Base-by-base conservation (phyloP, 2,329 filamentous ascomycete species). In the Pseudogymnoascus pannorum region DNA sequence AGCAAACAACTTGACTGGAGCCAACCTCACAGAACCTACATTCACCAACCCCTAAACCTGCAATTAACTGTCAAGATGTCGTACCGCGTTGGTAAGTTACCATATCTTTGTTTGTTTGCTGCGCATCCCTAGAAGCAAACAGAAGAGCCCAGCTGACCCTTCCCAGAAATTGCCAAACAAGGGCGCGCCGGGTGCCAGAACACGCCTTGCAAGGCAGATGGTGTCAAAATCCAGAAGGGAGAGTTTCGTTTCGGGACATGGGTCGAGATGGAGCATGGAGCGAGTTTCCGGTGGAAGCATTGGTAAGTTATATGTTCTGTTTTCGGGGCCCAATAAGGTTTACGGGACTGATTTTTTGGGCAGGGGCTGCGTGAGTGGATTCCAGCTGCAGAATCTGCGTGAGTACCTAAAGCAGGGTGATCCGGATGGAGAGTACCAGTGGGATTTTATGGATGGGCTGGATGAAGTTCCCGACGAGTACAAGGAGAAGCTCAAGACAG, bases 341-440 rank as follows among this genome's bases (percentile, higher is more conserved):
- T 4, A 48, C 18, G 12, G n/a, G 14, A 8, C 44, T 51, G 24
- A 51, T 29, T 51, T 29, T 51, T 11, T 20, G 26, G 29, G n/a
- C 29, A 96, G 92, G 92, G 92, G 93, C 29, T 97, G 93, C 69
- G 84, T 92, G 35, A 96, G 91, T 14, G 92, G 92, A 20, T 79
- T 81, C 60, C 84, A 91, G 69, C 77, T 97, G 63, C 70, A 77
- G 61, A 87, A 89, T 65, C 75, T 92, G 57, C 82, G 86, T 63
- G 79, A 86, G 5, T 73, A 77, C 6, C 79, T 86, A 64, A 77
- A 76, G 5, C 75, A 73, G 9, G 74, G 75, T n/a, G 78, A 75
- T 29, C 74, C 74, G 1, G 81, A 77, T 60, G 81, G 92, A 63
- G 61, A 59, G 1, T 73, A 72, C 57, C 57, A 63, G 18, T 73